Evolutionary conservation across 2,329 filamentous ascomycete species (phyloP).

Genomic region (Colletotrichum ledebouriae): DNA sequence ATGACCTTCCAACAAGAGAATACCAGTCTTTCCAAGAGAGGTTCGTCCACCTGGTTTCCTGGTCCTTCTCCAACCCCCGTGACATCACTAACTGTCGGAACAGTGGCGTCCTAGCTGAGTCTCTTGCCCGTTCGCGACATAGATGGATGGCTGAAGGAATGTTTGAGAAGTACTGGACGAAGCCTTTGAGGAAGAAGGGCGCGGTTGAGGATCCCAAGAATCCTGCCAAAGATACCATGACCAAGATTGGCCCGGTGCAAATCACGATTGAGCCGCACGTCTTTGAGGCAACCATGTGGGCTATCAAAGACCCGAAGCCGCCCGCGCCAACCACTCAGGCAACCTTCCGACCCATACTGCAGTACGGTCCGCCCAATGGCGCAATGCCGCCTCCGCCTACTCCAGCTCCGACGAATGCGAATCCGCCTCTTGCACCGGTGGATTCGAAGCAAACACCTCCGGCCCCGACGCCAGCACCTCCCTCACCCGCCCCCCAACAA

Average conservation of each 20-base stretch:
- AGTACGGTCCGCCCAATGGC: constrained; percentile 75
- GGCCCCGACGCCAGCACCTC: constrained; percentile 23
- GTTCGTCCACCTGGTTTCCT: constrained; percentile 54
- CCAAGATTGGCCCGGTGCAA: constrained; percentile 78
- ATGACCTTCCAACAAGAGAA: constrained; percentile 72
- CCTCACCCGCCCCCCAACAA: constrained; percentile 28
- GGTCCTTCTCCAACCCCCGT: constrained; percentile 35
- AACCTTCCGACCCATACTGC: constrained; percentile 68
- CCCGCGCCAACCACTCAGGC: constrained; percentile 46
- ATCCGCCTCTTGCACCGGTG: constrained; percentile 32
- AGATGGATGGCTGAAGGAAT: constrained; percentile 80
- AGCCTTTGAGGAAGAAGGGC: constrained; percentile 77
- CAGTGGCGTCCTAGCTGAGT: constrained; percentile 82
- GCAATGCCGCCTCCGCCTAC: constrained; percentile 66
- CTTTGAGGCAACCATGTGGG: constrained; percentile 81
- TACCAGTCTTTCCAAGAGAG: constrained; percentile 83
- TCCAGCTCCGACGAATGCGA: constrained; percentile 33
- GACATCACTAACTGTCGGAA: constrained; percentile 29
- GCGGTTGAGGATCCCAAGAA: constrained; percentile 75
- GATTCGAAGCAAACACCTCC: constrained; percentile 45
- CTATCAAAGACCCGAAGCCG: constrained; percentile 75
- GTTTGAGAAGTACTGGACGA: constrained; percentile 84
- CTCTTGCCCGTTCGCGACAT: constrained; percentile 78
- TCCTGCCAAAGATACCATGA: constrained; percentile 78
- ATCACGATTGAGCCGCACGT: constrained; percentile 85